Evolutionary conservation across 1,284 basidiomycete genomes (phyloP), one percentile per base, ranked within the genome.

Genomic region (Lignosus rhinocerotis): DNA sequence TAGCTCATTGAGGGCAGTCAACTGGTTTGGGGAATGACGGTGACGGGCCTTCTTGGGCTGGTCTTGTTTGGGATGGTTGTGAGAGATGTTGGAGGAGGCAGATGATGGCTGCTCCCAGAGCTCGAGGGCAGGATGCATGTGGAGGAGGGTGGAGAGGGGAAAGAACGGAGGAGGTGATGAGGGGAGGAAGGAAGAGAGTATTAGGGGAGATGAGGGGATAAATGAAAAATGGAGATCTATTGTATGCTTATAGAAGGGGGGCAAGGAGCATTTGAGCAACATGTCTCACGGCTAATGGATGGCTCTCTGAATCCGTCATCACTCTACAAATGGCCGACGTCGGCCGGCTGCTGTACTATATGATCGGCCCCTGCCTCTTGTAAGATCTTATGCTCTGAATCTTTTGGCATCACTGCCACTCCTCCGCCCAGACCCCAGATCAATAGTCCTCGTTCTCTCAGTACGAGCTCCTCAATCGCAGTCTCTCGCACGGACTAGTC

Each of bases 1-100:
- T 61, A 91, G 84, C 69, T 85, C 83, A 70, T 92, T 91, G 66
- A 92, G 78, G 44, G 86, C 87, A 33, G 81, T 81, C 34, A 91
- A 80, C 72, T 91, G 89, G 25, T 76, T 73, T 16, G 86, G 83
- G 21, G 83, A 82, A 69, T 91, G 90, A 48, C 89, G 82, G 74
- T 90, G 87, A 63, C 89, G 81, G 47, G 89, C 86, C 70, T 90
- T 90, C 81, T 90, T 90, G 30, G 73, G 72, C 65, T 74, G 75
- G 67, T 76, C 79, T 0, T 36, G 11, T 65, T 72, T 75, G 52
- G 59, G 45, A 34, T 77, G 73, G 49, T 71, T 67, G 16, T 63
- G 58, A 43, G 58, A 61, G 33, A 64, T 64, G 73, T 60, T 66
- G 64, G 69, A 73, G 65, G 70, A 60, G 3, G 65, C 54, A 3